Evolutionary conservation across 441 rosid species (phyloP).

Genomic region (Theobroma grandiflorum): DNA sequence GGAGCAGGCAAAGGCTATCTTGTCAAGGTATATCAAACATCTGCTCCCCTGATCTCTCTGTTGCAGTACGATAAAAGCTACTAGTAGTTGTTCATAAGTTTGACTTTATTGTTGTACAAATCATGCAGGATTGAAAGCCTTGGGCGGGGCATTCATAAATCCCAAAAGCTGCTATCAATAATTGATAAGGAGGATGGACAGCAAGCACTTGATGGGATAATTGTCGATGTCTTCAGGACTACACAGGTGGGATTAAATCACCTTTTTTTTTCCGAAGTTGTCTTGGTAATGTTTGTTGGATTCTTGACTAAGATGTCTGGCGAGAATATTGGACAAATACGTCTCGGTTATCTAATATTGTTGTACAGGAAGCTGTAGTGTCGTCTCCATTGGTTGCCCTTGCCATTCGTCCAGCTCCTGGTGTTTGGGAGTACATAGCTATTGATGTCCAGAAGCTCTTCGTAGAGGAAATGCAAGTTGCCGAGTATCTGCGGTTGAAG

Average conservation of each 20-base stretch:
- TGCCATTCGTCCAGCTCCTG: constrained; percentile 94
- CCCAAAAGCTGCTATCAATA: constrained; percentile 73
- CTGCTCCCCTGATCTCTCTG: neutral
- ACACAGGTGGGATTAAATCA: constrained; percentile 58
- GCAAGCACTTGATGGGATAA: constrained; percentile 71
- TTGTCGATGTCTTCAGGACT: constrained; percentile 74
- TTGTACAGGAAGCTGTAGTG: constrained; percentile 81
- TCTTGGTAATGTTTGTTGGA: constrained; percentile 5
- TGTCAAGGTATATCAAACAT: constrained; percentile 1
- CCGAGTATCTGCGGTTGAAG: constrained; percentile 88
- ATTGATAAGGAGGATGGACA: constrained; percentile 57
- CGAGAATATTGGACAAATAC: neutral
- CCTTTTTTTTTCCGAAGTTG: neutral
- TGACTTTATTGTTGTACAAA: neutral
- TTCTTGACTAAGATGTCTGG: neutral
- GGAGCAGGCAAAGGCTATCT: neutral
- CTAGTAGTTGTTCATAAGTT: neutral
- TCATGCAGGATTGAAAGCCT: constrained; percentile 69
- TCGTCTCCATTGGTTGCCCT: constrained; percentile 90
- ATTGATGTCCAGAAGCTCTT: constrained; percentile 83
- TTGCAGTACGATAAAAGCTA: neutral
- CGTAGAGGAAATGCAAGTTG: constrained; percentile 72
- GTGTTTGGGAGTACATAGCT: constrained; percentile 94
- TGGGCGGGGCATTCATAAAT: constrained; percentile 88
- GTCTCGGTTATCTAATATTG: neutral